Conservation (phyloP, 2,329 filamentous ascomycete species). For the Clonostachys chloroleuca region DNA sequence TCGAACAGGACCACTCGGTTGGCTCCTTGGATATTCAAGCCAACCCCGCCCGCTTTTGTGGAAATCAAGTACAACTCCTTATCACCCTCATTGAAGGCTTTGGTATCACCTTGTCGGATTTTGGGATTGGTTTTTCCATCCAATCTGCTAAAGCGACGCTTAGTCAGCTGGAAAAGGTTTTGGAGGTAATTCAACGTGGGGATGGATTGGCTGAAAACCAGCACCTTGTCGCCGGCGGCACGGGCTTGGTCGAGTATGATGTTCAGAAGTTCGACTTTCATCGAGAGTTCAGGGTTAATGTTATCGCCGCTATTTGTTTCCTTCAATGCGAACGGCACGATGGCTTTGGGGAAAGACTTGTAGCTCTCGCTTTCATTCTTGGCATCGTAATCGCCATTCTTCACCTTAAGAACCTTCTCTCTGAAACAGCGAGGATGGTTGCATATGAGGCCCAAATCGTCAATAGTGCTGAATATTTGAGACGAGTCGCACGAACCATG, state of each 20-base stretch:
- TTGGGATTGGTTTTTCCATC: constrained; percentile 59
- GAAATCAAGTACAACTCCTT: constrained; percentile 73
- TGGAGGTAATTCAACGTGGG: constrained; percentile 67
- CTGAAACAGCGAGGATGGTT: constrained; percentile 47
- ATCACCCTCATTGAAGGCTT: constrained; percentile 60
- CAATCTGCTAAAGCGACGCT: constrained; percentile 51
- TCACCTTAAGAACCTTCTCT: constrained; percentile 17
- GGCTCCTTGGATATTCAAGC: constrained; percentile 78
- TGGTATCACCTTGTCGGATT: constrained; percentile 58
- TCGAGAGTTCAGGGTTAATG: constrained; percentile 49
- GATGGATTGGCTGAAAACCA: constrained; percentile 76
- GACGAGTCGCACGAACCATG: background rate
- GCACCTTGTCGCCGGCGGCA: constrained; percentile 62
- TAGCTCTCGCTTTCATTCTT: constrained; percentile 1
- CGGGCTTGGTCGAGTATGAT: constrained; percentile 65
- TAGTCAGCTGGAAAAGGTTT: constrained; percentile 42
- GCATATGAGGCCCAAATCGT: constrained; percentile 40
- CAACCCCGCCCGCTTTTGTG: constrained; percentile 75
- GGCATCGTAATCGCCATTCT: constrained; percentile 3
- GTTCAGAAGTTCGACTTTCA: constrained; percentile 64
- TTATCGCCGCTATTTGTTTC: constrained; percentile 28
- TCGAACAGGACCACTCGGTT: constrained; percentile 87
- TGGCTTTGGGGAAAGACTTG: constrained; percentile 12
- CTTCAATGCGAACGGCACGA: constrained; percentile 20
- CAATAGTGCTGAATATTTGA: constrained; percentile 26